Base-by-base conservation (phyloP, 2,329 filamentous ascomycete genomes). In the Bipolaris sorokiniana region DNA sequence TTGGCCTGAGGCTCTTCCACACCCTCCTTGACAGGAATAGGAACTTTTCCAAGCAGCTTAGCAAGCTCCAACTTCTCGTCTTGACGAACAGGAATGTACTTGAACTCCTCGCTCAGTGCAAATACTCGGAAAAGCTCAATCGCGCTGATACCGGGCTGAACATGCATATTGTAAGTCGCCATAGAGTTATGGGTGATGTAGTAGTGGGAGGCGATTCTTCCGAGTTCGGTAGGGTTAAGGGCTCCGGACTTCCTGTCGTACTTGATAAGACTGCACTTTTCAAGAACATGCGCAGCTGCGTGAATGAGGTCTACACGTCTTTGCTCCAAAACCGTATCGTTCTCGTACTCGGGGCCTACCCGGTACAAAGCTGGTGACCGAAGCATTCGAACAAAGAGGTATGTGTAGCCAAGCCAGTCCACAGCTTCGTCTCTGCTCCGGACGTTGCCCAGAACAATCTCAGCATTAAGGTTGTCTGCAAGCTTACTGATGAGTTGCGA, bases 321-420 rank as follows among this genome's bases (percentile, higher is more conserved):
- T 76, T 99, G 96, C 75, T 98, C 94, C 34, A 99, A 80, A 1
- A 90, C 89, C 48, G 90, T 90, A 65, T 99, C 95, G 54, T 96
- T 89, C 69, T 96, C 92, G 68, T 98, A 99, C 69, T 99, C 96
- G 10, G 93, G 88, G 4, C 95, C 95, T 48, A 99, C 95, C 71
- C 95, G 94, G 75, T 99, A 99, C 11, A 99, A 81, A 0, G 92
- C 94, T 34, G 95, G 95, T 2, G 94, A 97, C 28, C 95, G 89
- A 61, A 99, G 85, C 95, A 99, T 99, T 48, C 95, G 90, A 52
- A 99, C 92, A 72, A 97, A 99, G 16, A 99, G 86, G 76, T 99
- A 99, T 0, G 94, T 97, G 77, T 99, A 99, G 11, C 95, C 94
- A 33, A 99, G 86, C 95, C 95, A 99, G 73, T 99, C 93, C n/a